Base-by-base conservation (phyloP, 495 filamentous ascomycete species). In the Tuber melanosporum region DNA sequence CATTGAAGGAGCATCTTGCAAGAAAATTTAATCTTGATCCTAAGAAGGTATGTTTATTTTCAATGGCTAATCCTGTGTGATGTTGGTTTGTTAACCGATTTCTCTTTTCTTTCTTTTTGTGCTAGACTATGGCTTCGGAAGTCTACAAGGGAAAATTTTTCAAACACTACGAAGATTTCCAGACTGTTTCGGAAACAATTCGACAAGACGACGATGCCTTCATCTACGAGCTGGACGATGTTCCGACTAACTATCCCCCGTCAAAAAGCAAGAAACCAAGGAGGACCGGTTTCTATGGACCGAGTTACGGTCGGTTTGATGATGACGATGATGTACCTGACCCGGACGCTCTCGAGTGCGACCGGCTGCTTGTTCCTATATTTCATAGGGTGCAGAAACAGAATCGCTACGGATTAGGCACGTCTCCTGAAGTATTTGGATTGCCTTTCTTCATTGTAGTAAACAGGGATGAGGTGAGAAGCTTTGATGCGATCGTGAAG, bases 111-210 rank as follows among this genome's bases (percentile, higher is more conserved):
- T 57, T 57, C 12, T 57, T n/a, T 17, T 57, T 36, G 3, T 86
- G 72, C 84, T 85, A 88, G 74, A 85, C 97, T 14, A 88, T 96
- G 81, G 90, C 89, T 17, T 89, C 89, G 12, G 95, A 99, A 76
- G 89, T 95, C 41, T 96, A 92, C 83, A 91, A 90, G 77, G 84
- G 86, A 74, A 92, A 90, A 75, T 95, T 98, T 84, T 98, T 92
- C 86, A 93, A 92, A 80, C 86, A 91, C 26, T 96, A 94, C 77
- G 88, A 92, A 15, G 91, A 96, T 81, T 85, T 85, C 9, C 84
- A 84, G 14, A 86, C 88, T 10, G 90, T 93, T 70, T 89, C 89
- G 1, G 94, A 97, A 22, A 89, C 90, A 76, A 92, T 97, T 69
- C 77, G 76, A 44, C 73, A 74, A 5, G 87, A 85, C 44, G 96